Evolutionary conservation across 139 green algal genomes (phyloP), one percentile per base, ranked within the genome.

Genomic region (Asterochloris sp.): DNA sequence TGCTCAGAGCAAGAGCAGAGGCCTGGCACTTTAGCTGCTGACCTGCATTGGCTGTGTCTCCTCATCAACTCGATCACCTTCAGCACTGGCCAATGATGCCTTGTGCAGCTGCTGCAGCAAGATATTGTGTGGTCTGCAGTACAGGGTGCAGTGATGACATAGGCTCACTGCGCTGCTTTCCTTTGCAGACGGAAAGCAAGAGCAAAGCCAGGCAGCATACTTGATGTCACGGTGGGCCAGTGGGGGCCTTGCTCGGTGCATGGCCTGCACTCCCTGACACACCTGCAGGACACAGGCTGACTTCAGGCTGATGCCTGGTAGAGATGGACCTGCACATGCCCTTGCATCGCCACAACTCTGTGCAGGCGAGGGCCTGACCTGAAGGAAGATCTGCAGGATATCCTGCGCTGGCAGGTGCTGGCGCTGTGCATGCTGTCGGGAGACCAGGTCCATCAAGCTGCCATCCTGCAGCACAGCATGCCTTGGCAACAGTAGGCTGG

Each of bases 171-270:
- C 38, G 38, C 38, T 54, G 38, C 38, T n/a, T n/a, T 76, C 29
- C 14, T 16, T 47, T 26, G 71, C 71, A 76, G 24, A 28, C 17
- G 71, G 9, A 27, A 0, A 16, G 14, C 28, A 76, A 54, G 71
- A 76, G 71, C 24, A 16, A 11, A 0, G 14, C 19, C 71, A 76
- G 24, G 23, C 71, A 76, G 71, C 71, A 19, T 76, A 76, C 80
- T 98, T 98, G 27, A 98, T 86, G 85, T 98, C 95, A 23, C 96
- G 87, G 89, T 98, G 95, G 1, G 89, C 88, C 27, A 92, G 80
- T 21, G 87, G 54, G 10, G 89, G 92, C 15, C 77, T 80, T 62
- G 76, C 38, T 28, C 47, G 74, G 85, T 98, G 95, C 87, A 98
- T 91, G 66, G 89, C 87, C 23, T 87, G 73, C 61, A 95, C 77